Percentiles rank a stretch among this genome's conserved stretches.
Evolutionary conservation across 352 stramenopile genomes (phyloP).

Genomic region (Phytopythium oedochilum): DNA sequence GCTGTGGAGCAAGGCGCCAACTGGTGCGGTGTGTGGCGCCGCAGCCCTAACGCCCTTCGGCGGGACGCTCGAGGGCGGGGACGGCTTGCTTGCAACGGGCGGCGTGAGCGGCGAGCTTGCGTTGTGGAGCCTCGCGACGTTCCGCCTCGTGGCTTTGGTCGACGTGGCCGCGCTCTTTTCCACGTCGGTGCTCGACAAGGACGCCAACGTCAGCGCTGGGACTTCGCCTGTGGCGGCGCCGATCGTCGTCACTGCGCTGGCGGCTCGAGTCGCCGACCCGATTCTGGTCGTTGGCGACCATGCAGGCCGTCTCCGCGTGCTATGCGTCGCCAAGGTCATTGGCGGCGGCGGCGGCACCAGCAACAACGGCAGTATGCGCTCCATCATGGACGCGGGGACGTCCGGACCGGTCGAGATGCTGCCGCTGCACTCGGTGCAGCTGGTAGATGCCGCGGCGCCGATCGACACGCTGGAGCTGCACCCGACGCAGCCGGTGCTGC

Average conservation of each 20-base stretch:
- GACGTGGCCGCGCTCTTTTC: slow-evolving; percentile 39
- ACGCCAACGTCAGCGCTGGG: background rate
- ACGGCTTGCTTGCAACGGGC: slow-evolving; percentile 50
- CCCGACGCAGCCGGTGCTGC: slow-evolving; percentile 40
- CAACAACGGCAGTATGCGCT: background rate
- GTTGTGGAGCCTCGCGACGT: slow-evolving; percentile 51
- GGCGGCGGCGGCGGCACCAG: slow-evolving; percentile 22
- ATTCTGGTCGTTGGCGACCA: slow-evolving; percentile 59
- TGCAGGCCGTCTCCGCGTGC: slow-evolving; percentile 44
- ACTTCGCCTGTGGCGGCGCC: background rate
- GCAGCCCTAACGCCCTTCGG: slow-evolving; percentile 52
- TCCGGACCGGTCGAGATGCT: slow-evolving; percentile 42
- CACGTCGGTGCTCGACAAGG: background rate
- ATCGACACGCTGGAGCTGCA: slow-evolving; percentile 63
- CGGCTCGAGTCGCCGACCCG: slow-evolving; percentile 40
- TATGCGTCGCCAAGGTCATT: slow-evolving; percentile 51
- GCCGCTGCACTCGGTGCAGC: slow-evolving; percentile 55
- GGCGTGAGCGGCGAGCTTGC: slow-evolving; percentile 37
- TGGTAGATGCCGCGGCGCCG: slow-evolving; percentile 18
- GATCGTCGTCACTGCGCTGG: slow-evolving; percentile 43
- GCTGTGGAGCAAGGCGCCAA: slow-evolving; percentile 45
- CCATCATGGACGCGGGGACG: background rate
- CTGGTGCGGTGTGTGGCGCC: slow-evolving; percentile 35
- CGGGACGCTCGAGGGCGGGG: slow-evolving; percentile 26
- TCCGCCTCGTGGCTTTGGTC: slow-evolving; percentile 29